phyloP scores from a whole-genome alignment of 2,329 filamentous ascomycete genomes.

The Neofusicoccum parvum region DNA sequence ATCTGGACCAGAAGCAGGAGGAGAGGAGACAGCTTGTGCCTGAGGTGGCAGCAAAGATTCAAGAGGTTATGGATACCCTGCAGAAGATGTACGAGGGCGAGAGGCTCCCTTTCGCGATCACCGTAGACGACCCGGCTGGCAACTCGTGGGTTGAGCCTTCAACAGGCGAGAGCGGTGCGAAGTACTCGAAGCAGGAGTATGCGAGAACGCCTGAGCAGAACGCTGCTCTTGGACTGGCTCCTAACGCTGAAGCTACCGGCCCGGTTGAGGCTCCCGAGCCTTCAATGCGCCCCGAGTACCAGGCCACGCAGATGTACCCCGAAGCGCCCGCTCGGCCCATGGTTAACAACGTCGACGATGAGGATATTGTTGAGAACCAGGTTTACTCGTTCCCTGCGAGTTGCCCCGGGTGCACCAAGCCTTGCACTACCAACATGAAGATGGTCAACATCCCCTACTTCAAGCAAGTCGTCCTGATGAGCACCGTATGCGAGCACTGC shows the following conservation, averaged over 20 bases:
- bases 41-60: conserved; percentile 77
- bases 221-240: conserved; percentile 74
- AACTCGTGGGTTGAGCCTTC: conserved; percentile 97
- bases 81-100: conserved; percentile 76
- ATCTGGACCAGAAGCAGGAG: conserved; percentile 81
- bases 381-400: conserved; percentile 90
- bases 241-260: conserved; percentile 39
- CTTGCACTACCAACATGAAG: conserved; percentile 94
- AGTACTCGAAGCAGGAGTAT: conserved; percentile 87
- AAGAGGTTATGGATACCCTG: conserved; percentile 72
- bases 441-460: conserved; percentile 98
- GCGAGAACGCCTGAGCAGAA: conserved; percentile 83
- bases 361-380: conserved; percentile 88
- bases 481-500: conserved; percentile 86
- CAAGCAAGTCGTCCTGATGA: conserved; percentile 96
- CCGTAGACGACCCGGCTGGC: conserved; percentile 86
- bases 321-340: conserved; percentile 39
- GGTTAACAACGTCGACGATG: conserved; percentile 56
- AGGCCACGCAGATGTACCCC: conserved; percentile 49
- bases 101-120: conserved; percentile 83
- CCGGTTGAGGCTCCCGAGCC: conserved; percentile 56
- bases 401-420: conserved; percentile 86
- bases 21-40: conserved; percentile 75
- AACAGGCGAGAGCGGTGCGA: conserved; percentile 72
- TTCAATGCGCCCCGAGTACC: conserved; percentile 57